phyloP scores from a whole-genome alignment of 2,329 filamentous ascomycete genomes.

The Fusarium guadeloupense region DNA sequence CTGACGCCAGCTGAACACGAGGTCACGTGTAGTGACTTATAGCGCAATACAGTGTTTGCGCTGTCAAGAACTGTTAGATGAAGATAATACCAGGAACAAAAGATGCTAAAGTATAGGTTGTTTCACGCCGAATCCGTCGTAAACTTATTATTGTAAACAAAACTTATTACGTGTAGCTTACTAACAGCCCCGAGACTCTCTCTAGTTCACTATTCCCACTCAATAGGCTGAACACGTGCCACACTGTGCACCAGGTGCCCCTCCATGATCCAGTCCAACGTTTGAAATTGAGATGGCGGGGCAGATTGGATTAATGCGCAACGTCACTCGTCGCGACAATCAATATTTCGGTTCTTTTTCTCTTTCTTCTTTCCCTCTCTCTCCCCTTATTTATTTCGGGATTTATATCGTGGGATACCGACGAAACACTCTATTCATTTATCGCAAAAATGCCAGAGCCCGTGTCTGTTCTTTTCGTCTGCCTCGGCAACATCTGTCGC shows the following conservation, averaged over 20 bases:
- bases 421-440: not conserved
- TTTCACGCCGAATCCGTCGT: too few species aligned
- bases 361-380: slow-evolving; percentile 18
- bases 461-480: slow-evolving; percentile 89
- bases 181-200: not conserved
- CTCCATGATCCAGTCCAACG: slow-evolving; percentile 37
- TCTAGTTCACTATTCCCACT: not conserved
- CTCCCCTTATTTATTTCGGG: slow-evolving; percentile 6
- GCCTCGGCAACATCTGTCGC: slow-evolving; percentile 93
- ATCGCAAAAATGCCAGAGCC: slow-evolving; percentile 50
- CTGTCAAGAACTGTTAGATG: not conserved
- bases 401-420: not conserved
- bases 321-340: slow-evolving; percentile 40
- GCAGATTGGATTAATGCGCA: slow-evolving; percentile 39
- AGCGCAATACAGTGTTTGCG: slow-evolving; percentile 22
- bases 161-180: not conserved
- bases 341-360: slow-evolving; percentile 32
- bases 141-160: not conserved
- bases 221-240: not conserved
- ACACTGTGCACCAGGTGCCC: slow-evolving; percentile 26
- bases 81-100: too few species aligned
- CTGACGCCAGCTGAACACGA: slow-evolving; percentile 31
- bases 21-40: slow-evolving; percentile 30
- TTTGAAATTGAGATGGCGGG: slow-evolving; percentile 39
- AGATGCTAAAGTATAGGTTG: too few species aligned